A percentile compares a stretch with the other conserved stretches of the same genome.
These are phyloP conservation scores for Pythium brachiatum DNA, from an alignment of 352 stramenopile species.

Conservation along the genomic window DNA sequence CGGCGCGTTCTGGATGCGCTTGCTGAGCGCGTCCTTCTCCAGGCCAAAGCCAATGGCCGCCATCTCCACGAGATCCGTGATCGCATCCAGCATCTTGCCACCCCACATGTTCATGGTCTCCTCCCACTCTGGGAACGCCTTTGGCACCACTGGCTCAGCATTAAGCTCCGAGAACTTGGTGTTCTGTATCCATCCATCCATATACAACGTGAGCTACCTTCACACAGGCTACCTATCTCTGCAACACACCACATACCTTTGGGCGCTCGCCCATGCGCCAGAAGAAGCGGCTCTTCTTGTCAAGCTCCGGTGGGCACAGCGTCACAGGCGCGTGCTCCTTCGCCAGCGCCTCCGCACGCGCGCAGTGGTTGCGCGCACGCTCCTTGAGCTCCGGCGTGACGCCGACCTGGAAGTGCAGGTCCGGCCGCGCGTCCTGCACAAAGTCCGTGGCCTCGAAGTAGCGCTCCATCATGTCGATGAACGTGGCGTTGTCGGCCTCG, in stretches of 20 bases:
- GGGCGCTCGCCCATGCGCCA: conserved; percentile 89
- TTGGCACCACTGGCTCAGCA: conserved; percentile 82
- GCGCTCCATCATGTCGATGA: conserved; percentile 93
- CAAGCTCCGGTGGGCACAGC: conserved; percentile 84
- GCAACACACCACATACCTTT: conserved; percentile 18
- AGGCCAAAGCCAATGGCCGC: conserved; percentile 83
- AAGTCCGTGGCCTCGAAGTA: conserved; percentile 92
- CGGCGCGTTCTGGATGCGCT: conserved; percentile 80
- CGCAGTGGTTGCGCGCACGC: conserved; percentile 83
- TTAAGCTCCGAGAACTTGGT: conserved; percentile 87
- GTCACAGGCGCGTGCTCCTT: conserved; percentile 71
- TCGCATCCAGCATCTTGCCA: conserved; percentile 81
- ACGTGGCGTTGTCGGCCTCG: conserved; percentile 76
- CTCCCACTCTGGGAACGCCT: conserved; percentile 86
- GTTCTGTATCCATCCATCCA: conserved; percentile 23
- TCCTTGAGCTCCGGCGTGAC: conserved; percentile 88
- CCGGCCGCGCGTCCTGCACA: conserved; percentile 79
- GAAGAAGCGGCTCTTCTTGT: conserved; percentile 95
- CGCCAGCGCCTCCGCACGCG: conserved; percentile 43
- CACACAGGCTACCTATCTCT: background rate
- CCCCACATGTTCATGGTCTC: conserved; percentile 91
- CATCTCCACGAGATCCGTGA: conserved; percentile 86
- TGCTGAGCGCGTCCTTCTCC: conserved; percentile 71
- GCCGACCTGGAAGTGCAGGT: conserved; percentile 89
- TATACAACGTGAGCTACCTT: background rate